phyloP scores from a whole-genome alignment of 768 basidiomycete genomes.

The Pholiota molesta region DNA sequence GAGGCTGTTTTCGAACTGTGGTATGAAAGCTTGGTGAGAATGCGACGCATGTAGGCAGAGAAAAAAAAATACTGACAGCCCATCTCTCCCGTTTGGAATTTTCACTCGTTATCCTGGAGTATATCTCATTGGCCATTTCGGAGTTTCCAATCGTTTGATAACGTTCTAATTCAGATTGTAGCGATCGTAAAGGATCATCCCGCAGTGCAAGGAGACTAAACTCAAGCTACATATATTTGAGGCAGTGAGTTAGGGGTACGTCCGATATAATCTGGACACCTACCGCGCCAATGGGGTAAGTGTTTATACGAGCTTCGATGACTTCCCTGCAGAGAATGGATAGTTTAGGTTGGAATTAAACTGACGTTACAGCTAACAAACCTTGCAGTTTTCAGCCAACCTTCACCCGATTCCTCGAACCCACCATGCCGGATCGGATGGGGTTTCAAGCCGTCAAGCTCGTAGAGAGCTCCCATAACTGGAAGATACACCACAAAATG shows the following conservation, averaged over 20 bases:
- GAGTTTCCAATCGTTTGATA: constrained; percentile 46
- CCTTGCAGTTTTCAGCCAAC: constrained; percentile 85
- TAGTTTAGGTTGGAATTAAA: constrained; percentile 9
- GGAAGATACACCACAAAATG: constrained; percentile 97
- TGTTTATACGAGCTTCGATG: constrained; percentile 86
- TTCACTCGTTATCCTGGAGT: constrained; percentile 64
- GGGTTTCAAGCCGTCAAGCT: constrained; percentile 89
- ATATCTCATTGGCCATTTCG: constrained; percentile 51
- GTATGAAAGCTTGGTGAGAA: constrained; percentile 15
- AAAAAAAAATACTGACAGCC: constrained; percentile 59
- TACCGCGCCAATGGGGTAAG: constrained; percentile 89
- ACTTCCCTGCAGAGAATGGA: constrained; percentile 58
- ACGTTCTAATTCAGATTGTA: constrained; percentile 60
- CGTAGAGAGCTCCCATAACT: constrained; percentile 80
- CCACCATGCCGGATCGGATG: constrained; percentile 81
- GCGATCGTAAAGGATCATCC: constrained; percentile 73
- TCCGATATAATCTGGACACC: constrained; percentile 33
- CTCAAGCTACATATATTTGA: constrained; percentile 60
- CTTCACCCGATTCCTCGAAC: constrained; percentile 68
- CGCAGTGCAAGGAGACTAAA: constrained; percentile 91
- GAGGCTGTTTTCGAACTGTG: constrained; percentile 85
- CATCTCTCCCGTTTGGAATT: constrained; percentile 77
- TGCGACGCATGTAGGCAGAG: constrained; percentile 17
- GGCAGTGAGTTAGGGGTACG: constrained; percentile 15
- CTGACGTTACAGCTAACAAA: constrained; percentile 32